These are phyloP conservation scores for Cucumis cinereus DNA, from an alignment of 306 rosid species.

Conservation along the genomic window DNA sequence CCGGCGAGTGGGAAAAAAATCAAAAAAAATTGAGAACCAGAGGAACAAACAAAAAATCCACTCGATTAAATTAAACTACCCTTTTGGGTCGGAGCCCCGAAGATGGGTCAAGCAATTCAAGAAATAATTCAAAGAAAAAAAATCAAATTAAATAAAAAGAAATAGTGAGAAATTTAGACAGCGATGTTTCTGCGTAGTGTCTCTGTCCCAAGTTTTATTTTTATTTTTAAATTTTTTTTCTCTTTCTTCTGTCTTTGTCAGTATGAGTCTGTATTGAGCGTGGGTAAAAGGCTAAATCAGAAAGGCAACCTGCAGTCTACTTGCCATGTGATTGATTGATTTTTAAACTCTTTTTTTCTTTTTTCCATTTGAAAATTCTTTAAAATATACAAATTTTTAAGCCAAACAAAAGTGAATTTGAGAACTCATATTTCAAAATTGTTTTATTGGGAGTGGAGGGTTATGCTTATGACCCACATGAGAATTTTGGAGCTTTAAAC, in stretches of 20 bases:
- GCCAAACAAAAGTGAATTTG: background rate
- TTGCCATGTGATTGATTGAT: constrained; percentile 16
- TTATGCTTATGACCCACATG: background rate
- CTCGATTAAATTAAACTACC: background rate
- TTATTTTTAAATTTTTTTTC: background rate
- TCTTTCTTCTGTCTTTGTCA: constrained; percentile 6
- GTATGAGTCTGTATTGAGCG: constrained; percentile 1
- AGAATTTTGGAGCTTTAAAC: background rate
- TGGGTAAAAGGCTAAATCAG: constrained; percentile 11
- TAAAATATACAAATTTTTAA: background rate
- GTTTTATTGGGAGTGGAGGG: background rate
- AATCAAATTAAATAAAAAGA: background rate
- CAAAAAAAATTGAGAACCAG: background rate
- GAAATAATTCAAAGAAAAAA: background rate
- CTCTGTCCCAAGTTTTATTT: constrained; percentile 15
- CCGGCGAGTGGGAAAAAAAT: background rate
- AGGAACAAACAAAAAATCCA: background rate
- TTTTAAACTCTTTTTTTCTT: background rate
- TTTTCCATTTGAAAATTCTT: background rate
- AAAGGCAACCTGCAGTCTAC: constrained; percentile 17
- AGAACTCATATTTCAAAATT: background rate
- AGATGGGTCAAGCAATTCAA: constrained; percentile 1
- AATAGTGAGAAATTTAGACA: constrained; percentile 16
- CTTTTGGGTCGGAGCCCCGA: constrained; percentile 24
- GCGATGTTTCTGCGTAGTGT: constrained; percentile 35